phyloP scores from a whole-genome alignment of 768 basidiomycete genomes.

The Rhizopogon roseolus region DNA sequence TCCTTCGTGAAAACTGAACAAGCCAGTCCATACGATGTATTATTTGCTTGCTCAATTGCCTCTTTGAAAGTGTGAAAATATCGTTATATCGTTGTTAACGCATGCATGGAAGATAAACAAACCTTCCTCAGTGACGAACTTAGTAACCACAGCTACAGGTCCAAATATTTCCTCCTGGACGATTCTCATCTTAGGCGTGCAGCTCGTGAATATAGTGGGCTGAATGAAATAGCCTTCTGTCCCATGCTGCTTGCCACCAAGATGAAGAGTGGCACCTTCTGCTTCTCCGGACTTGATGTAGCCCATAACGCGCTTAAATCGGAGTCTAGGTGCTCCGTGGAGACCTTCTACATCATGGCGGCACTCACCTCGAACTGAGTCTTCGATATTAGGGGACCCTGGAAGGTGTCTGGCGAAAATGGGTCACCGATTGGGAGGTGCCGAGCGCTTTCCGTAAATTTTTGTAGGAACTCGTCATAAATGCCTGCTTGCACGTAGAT shows the following conservation, averaged over 20 bases:
- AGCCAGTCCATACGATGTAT: constrained; percentile 83
- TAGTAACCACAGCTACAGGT: constrained; percentile 71
- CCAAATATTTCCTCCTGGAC: constrained; percentile 77
- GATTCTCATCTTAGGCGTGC: constrained; percentile 67
- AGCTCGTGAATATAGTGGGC: constrained; percentile 73
- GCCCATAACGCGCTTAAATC: constrained; percentile 78
- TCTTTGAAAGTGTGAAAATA: constrained; percentile 25
- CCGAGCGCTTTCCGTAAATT: constrained; percentile 51
- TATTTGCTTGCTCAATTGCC: constrained; percentile 73
- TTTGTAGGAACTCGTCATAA: constrained; percentile 70
- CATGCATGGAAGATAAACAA: background rate
- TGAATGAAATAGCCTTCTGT: constrained; percentile 64
- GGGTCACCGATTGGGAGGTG: constrained; percentile 69
- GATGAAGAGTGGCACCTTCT: constrained; percentile 64
- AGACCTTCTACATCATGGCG: background rate
- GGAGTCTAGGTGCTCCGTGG: constrained; percentile 69
- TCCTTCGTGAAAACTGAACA: constrained; percentile 83
- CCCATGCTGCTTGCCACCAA: constrained; percentile 60
- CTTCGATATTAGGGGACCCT: constrained; percentile 79
- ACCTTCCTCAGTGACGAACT: constrained; percentile 60
- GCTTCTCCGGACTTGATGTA: constrained; percentile 75
- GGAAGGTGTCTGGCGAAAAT: constrained; percentile 52
- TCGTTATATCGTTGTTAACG: background rate
- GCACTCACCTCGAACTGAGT: constrained; percentile 61
- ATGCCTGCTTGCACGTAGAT: constrained; percentile 77